Percentiles rank a stretch among this genome's conserved stretches.
These are phyloP conservation scores for Epichloe brachyelytri DNA, from an alignment of 2,329 filamentous ascomycete genomes.

Conservation along the genomic window DNA sequence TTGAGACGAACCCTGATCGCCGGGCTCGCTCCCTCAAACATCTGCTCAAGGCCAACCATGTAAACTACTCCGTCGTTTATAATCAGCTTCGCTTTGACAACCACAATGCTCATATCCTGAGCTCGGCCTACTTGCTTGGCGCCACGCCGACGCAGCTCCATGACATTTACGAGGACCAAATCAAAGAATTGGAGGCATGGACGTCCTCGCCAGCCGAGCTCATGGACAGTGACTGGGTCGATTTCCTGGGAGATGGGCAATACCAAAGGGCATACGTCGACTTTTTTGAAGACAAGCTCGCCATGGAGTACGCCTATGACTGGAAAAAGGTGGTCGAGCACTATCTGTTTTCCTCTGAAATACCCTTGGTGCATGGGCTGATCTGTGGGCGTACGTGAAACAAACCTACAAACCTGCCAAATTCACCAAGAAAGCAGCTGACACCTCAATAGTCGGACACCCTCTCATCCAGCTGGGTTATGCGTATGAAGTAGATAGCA, in stretches of 20 bases:
- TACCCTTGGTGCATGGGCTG: slow-evolving; percentile 70
- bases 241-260: slow-evolving; percentile 62
- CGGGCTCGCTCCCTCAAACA: slow-evolving; percentile 77
- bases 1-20: slow-evolving; percentile 71
- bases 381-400: slow-evolving; percentile 57
- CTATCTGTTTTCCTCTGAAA: slow-evolving; percentile 60
- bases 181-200: slow-evolving; percentile 66
- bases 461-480: slow-evolving; percentile 94
- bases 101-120: slow-evolving; percentile 68
- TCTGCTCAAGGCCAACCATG: slow-evolving; percentile 81
- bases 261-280: slow-evolving; percentile 89
- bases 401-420: background rate
- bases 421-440: slow-evolving; percentile 6
- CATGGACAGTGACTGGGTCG: slow-evolving; percentile 70
- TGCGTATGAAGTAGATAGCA: slow-evolving; percentile 75
- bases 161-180: slow-evolving; percentile 66
- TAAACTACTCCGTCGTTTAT: slow-evolving; percentile 74
- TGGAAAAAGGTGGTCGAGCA: slow-evolving; percentile 68
- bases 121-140: slow-evolving; percentile 76
- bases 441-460: slow-evolving; percentile 53
- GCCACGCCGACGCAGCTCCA: slow-evolving; percentile 61
- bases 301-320: slow-evolving; percentile 59
- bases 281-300: slow-evolving; percentile 88
- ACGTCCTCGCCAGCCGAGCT: slow-evolving; percentile 74
- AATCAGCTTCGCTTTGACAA: slow-evolving; percentile 67